Conservation (phyloP, 2,329 filamentous ascomycete species). For the Penicillium sp. region DNA sequence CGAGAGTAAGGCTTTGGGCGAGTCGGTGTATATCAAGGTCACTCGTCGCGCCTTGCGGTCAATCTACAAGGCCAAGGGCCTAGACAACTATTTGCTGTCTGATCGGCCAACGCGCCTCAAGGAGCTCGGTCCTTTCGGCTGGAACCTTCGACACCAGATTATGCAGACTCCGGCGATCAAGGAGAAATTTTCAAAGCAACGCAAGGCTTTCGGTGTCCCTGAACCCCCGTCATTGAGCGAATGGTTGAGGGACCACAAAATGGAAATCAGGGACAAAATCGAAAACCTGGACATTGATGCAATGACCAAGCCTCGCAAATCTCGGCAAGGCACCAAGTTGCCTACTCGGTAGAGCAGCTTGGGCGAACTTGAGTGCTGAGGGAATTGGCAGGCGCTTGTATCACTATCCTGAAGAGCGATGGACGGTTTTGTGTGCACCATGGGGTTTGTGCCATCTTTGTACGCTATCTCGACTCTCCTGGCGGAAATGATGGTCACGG, state of each 20-base stretch:
- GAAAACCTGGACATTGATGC: conserved; percentile 33
- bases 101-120: conserved; percentile 73
- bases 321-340: neutral
- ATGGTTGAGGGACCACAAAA: conserved; percentile 38
- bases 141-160: conserved; percentile 83
- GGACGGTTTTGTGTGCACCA: conserved; percentile 11
- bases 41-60: conserved; percentile 46
- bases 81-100: conserved; percentile 88
- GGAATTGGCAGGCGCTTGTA: conserved; percentile 4
- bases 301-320: conserved; percentile 30
- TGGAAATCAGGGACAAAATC: conserved; percentile 37
- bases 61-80: conserved; percentile 79
- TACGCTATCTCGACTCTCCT: neutral
- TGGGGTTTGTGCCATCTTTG: conserved; percentile 7
- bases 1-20: conserved; percentile 42
- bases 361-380: neutral
- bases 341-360: conserved; percentile 13
- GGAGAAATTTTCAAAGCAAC: conserved; percentile 63
- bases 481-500: conserved; percentile 1
- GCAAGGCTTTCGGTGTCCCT: conserved; percentile 63
- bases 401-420: conserved; percentile 8
- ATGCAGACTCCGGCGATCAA: conserved; percentile 74
- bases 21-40: conserved; percentile 45
- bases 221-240: conserved; percentile 44
- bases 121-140: conserved; percentile 85